Evolutionary conservation across 2,329 filamentous ascomycete genomes (phyloP).

Genomic region (Aaosphaeria pasadenensis): DNA sequence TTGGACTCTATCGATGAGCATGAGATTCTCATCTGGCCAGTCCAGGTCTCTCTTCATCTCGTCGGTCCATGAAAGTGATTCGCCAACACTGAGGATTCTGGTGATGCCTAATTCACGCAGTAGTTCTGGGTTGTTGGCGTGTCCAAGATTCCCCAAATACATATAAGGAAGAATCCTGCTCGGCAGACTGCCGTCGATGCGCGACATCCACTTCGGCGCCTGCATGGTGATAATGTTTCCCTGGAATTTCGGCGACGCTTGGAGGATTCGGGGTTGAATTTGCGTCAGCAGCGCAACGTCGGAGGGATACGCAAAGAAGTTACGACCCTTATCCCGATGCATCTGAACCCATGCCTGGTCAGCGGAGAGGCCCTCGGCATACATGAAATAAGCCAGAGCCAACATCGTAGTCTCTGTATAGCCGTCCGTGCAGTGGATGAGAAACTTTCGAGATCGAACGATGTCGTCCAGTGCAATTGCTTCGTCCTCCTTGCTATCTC

Average conservation of each 20-base stretch:
- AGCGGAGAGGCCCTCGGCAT: slow-evolving; percentile 75
- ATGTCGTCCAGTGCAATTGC: slow-evolving; percentile 54
- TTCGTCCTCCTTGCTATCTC: slow-evolving; percentile 48
- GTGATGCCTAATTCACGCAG: slow-evolving; percentile 76
- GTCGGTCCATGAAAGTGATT: slow-evolving; percentile 77
- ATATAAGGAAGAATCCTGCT: slow-evolving; percentile 89
- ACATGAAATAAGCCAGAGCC: slow-evolving; percentile 89
- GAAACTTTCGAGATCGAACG: slow-evolving; percentile 59
- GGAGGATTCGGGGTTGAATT: slow-evolving; percentile 72
- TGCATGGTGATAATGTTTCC: slow-evolving; percentile 54
- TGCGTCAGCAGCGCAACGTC: slow-evolving; percentile 80
- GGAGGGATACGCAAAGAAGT: slow-evolving; percentile 94
- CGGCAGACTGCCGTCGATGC: slow-evolving; percentile 85
- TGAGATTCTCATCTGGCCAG: slow-evolving; percentile 77
- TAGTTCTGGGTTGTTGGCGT: slow-evolving; percentile 90
- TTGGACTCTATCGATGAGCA: slow-evolving; percentile 81
- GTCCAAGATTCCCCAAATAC: slow-evolving; percentile 89
- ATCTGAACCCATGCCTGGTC: slow-evolving; percentile 85
- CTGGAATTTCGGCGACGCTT: slow-evolving; percentile 59
- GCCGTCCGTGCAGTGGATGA: slow-evolving; percentile 92
- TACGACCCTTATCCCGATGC: slow-evolving; percentile 76
- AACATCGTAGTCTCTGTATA: slow-evolving; percentile 94
- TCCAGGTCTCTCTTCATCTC: slow-evolving; percentile 55
- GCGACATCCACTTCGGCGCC: slow-evolving; percentile 76
- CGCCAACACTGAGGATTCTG: slow-evolving; percentile 88